Base-by-base conservation (phyloP, 1,139 yeast genomes). In the Protomyces arabidopsidicola region DNA sequence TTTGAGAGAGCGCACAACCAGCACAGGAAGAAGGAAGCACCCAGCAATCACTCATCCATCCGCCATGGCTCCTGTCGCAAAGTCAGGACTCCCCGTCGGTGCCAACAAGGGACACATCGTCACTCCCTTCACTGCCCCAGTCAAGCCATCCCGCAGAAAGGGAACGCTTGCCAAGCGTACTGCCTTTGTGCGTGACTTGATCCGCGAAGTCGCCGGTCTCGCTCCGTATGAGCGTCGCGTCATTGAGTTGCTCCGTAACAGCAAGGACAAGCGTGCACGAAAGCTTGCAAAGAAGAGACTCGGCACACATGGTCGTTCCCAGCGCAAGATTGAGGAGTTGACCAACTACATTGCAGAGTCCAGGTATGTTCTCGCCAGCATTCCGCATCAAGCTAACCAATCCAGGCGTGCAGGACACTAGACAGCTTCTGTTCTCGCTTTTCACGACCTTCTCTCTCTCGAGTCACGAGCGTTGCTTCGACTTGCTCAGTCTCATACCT, bases 231-330 rank as follows among this genome's bases (percentile, higher is more conserved):
- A 95, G 85, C 91, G 97, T 86, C 91, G 99, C 85, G 87, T 93
- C 80, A 88, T 95, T 78, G 99, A 95, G 84, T 86, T 95, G 84
- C 86, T 95, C 88, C 93, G 98, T 87, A 95, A 95, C 85, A 93
- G 97, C 79, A 97, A 97, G 87, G 99, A 95, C 84, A 95, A 95
- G 96, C 95, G 98, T 85, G 98, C 99, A 75, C 90, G 95, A 89
- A 95, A 95, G 90, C 91, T 95, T 79, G 97, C 98, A 74, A 95
- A 95, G 95, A 93, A 90, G 96, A 60, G 97, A 93, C 90, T 95
- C 80, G 99, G 99, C 83, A 90, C 98, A 76, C 96, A 91, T 88
- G 88, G 87, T 85, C 95, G 99, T 87, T 97, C 98, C 77, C 89
- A 90, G 87, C 95, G 89, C 80, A 95, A 95, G 90, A 95, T 93